phyloP scores from a whole-genome alignment of 768 basidiomycete species.

The Omphalotus guepiniiformis region DNA sequence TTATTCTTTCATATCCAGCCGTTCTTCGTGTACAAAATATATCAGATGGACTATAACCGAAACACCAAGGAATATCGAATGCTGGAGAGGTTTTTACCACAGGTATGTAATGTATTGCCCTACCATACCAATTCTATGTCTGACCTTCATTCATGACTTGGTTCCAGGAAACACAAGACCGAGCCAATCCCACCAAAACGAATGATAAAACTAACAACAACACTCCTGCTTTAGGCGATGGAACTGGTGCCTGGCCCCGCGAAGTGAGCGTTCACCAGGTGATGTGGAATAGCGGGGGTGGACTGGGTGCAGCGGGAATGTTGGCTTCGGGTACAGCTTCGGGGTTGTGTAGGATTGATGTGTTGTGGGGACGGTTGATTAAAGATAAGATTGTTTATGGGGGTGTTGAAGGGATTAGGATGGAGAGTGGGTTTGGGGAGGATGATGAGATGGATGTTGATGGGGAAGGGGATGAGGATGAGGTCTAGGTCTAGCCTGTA shows the following conservation, averaged over 20 bases:
- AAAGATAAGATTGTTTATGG: conserved; percentile 51
- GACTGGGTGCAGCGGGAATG: conserved; percentile 24
- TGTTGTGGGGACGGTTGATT: conserved; percentile 71
- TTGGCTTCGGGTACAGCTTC: conserved; percentile 66
- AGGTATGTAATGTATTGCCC: conserved; percentile 45
- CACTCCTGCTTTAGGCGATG: conserved; percentile 23
- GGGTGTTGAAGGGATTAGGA: conserved; percentile 55
- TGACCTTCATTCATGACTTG: conserved; percentile 7
- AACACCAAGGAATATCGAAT: conserved; percentile 74
- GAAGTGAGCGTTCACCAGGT: conserved; percentile 77
- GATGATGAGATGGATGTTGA: conserved; percentile 28
- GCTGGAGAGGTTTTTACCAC: conserved; percentile 82
- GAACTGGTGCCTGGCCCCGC: conserved; percentile 73
- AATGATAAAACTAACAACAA: conserved; percentile 30
- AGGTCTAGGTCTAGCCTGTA: no score
- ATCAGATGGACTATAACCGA: conserved; percentile 84
- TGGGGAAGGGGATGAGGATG: conserved; percentile 24
- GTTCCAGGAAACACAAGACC: conserved; percentile 47
- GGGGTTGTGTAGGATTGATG: conserved; percentile 84
- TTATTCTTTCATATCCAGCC: conserved; percentile 40
- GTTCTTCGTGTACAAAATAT: conserved; percentile 75
- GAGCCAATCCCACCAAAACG: conserved; percentile 32
- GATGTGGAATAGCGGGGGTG: conserved; percentile 59
- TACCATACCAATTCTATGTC: not conserved
- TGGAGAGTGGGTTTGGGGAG: conserved; percentile 44